These are phyloP conservation scores for Talaromyces sp. DNA, from an alignment of 2,329 filamentous ascomycete species.

Conservation along the genomic window DNA sequence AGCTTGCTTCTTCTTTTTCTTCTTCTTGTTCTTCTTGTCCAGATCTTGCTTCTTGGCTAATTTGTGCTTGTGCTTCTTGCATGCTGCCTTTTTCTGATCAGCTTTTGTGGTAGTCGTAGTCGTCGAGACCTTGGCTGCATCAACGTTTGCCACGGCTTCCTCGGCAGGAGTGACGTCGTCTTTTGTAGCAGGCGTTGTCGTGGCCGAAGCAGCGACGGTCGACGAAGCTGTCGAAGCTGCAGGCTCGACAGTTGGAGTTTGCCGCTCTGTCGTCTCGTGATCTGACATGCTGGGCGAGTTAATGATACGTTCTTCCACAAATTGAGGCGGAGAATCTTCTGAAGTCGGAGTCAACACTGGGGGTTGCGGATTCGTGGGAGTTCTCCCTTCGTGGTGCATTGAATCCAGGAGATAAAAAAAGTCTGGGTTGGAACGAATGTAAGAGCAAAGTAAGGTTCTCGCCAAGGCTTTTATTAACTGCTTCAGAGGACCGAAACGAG, in stretches of 20 bases:
- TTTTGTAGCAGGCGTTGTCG: slow-evolving; percentile 1
- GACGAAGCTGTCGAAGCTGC: slow-evolving; percentile 5
- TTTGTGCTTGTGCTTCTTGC: slow-evolving; percentile 8
- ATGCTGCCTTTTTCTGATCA: slow-evolving; percentile 6
- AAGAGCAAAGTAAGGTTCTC: not conserved
- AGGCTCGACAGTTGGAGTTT: not conserved
- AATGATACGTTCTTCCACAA: not conserved
- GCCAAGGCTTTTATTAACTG: not conserved
- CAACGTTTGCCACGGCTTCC: not conserved
- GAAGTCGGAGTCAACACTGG: slow-evolving; percentile 5
- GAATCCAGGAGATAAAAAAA: not conserved
- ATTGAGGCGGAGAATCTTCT: slow-evolving; percentile 1
- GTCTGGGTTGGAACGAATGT: not conserved
- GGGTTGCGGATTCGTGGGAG: slow-evolving; percentile 4
- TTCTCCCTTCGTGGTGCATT: slow-evolving; percentile 11
- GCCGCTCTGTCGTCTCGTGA: slow-evolving; percentile 4
- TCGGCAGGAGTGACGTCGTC: not conserved
- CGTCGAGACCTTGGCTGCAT: not conserved
- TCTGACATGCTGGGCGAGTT: slow-evolving; percentile 6
- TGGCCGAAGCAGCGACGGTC: slow-evolving; percentile 5
- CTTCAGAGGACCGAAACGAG: not conserved
- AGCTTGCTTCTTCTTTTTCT: slow-evolving; percentile 4
- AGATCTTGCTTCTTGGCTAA: not conserved
- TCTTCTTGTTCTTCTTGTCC: slow-evolving; percentile 9
- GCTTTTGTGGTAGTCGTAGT: not conserved